phyloP scores from a whole-genome alignment of 2,329 filamentous ascomycete genomes.

The Fusarium sp. region DNA sequence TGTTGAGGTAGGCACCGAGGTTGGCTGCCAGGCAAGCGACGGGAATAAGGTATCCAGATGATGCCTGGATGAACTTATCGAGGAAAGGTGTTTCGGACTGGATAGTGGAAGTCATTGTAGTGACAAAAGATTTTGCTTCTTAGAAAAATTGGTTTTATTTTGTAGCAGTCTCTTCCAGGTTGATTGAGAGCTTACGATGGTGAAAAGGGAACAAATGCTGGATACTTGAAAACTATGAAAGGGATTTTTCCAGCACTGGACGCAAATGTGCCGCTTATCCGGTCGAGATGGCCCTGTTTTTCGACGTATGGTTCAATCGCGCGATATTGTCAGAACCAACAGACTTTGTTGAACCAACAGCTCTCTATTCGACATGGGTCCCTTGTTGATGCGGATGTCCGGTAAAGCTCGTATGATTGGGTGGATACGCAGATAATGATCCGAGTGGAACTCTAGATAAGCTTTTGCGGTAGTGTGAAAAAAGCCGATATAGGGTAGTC shows the following conservation, averaged over 20 bases:
- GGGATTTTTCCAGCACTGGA: too few relatives aligned
- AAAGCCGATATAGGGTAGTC: too few relatives aligned
- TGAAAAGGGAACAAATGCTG: not conserved
- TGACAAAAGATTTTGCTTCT: too few relatives aligned
- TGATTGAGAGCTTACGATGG: not conserved
- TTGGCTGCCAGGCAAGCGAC: fast-evolving
- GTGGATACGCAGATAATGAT: not conserved
- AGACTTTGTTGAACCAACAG: not conserved
- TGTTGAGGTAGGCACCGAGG: not conserved
- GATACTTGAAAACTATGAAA: too few relatives aligned
- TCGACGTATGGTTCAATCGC: too few relatives aligned
- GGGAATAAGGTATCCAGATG: not conserved
- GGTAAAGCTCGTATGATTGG: not conserved
- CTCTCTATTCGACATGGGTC: not conserved
- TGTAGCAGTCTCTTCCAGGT: too few relatives aligned
- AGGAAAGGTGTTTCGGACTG: not conserved
- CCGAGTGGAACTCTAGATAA: too few relatives aligned
- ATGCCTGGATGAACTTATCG: not conserved
- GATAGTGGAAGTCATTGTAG: not conserved
- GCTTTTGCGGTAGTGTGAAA: too few relatives aligned
- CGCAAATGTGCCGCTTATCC: not conserved
- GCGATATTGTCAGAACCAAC: not conserved
- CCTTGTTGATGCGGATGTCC: not conserved
- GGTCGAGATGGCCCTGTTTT: not conserved
- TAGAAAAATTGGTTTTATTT: too few relatives aligned